These are phyloP conservation scores for Globisporangium spinosum DNA, from an alignment of 352 stramenopile species.

Conservation along the genomic window DNA sequence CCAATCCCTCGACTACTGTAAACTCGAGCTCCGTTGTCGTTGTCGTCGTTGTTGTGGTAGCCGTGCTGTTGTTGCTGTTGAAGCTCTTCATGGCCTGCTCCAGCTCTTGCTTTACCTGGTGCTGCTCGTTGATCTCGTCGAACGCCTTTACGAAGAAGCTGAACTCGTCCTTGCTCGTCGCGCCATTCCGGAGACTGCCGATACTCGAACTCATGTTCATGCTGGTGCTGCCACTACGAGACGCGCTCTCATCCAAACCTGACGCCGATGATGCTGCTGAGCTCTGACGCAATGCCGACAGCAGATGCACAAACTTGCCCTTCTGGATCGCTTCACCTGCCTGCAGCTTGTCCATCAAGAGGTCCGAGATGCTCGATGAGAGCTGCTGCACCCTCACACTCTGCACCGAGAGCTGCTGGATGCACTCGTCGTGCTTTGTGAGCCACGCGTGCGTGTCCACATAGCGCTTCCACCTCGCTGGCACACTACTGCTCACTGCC, in stretches of 20 bases:
- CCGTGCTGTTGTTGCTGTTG: conserved; percentile 27
- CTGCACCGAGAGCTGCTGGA: conserved; percentile 38
- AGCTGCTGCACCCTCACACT: conserved; percentile 42
- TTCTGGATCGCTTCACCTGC: conserved; percentile 48
- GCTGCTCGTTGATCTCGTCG: conserved; percentile 53
- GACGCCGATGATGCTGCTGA: conserved; percentile 8
- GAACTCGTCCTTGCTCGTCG: conserved; percentile 50
- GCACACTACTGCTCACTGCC: conserved; percentile 28
- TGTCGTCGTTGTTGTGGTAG: conserved; percentile 24
- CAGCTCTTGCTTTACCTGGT: conserved; percentile 48
- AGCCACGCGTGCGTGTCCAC: conserved; percentile 38
- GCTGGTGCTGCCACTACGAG: conserved; percentile 33
- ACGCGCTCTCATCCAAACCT: neutral
- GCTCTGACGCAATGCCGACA: conserved; percentile 49
- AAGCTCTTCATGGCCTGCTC: conserved; percentile 38
- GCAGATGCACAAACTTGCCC: conserved; percentile 36
- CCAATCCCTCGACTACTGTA: neutral
- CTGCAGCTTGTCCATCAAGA: conserved; percentile 48
- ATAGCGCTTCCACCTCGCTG: conserved; percentile 38
- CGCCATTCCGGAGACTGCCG: neutral
- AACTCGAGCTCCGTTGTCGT: conserved; percentile 12
- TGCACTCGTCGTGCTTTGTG: conserved; percentile 36
- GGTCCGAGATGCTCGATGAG: conserved; percentile 36
- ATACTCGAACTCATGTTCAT: conserved; percentile 31
- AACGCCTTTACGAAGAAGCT: conserved; percentile 65